These are phyloP conservation scores for Clitocybe nebularis DNA, from an alignment of 1,284 basidiomycete species.

Conservation along the genomic window DNA sequence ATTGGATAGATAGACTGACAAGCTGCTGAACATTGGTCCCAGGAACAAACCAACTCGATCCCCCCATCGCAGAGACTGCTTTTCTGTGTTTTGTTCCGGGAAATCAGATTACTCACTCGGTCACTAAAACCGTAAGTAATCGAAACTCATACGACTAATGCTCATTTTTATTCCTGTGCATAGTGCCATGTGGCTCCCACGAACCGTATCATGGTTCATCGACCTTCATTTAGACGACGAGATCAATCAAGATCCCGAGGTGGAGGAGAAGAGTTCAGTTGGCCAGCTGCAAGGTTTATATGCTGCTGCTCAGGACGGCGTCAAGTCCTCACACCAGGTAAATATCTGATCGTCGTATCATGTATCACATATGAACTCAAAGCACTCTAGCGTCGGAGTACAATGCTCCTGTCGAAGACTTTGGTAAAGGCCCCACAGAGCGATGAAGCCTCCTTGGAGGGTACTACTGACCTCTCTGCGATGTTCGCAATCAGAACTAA, in stretches of 20 bases:
- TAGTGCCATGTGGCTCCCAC: conserved; percentile 57
- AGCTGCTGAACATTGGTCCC: conserved; percentile 4
- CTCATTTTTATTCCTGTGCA: conserved; percentile 3
- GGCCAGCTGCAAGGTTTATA: conserved; percentile 49
- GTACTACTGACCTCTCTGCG: conserved; percentile 26
- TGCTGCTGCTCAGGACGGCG: conserved; percentile 40
- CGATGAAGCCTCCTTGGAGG: conserved; percentile 7
- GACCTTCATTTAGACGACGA: conserved; percentile 33
- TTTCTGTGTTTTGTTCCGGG: conserved; percentile 54
- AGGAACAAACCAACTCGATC: conserved; percentile 51
- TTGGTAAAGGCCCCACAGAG: conserved; percentile 14
- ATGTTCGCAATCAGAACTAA: conserved; percentile 32
- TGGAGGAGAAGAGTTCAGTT: conserved; percentile 39
- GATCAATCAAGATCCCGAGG: conserved; percentile 34
- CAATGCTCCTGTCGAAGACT: conserved; percentile 34
- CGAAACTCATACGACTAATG: background rate
- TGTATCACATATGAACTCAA: conserved; percentile 5
- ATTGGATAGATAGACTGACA: background rate
- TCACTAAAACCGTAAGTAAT: conserved; percentile 58
- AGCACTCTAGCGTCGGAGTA: conserved; percentile 38
- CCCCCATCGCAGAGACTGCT: conserved; percentile 55
- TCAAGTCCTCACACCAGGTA: conserved; percentile 43
- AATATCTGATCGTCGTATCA: conserved; percentile 4
- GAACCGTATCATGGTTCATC: conserved; percentile 49
- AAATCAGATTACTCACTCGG: conserved; percentile 56